Base-by-base conservation (phyloP, 2,329 filamentous ascomycete species). In the Scorias spongiosa region DNA sequence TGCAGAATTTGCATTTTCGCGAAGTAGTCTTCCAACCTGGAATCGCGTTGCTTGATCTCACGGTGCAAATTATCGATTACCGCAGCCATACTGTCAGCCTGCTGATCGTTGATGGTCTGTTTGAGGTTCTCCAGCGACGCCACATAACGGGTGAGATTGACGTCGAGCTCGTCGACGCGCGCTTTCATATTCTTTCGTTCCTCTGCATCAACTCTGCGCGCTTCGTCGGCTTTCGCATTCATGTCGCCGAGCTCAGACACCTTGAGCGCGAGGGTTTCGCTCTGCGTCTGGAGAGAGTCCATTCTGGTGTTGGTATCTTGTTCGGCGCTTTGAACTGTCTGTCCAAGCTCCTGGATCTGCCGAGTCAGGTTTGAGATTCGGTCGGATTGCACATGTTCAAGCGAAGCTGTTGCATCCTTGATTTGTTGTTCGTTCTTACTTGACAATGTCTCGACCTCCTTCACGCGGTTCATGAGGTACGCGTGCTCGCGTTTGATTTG, bases 401-500 rank as follows among this genome's bases (percentile, higher is more conserved):
- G 32, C 9, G 11, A 3, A 15, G 12, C 15, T 15, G 12, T 36
- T 15, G 32, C 5, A 36, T 12, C 11, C 11, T 18, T 40, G 38
- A 40, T 7, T 8, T 29, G 40, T 6, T 28, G 17, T 10, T 28
- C 28, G 40, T 29, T 11, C 10, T 45, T 15, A 4, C 12, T 20
- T 6, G 40, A 32, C 5, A 32, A 38, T 28, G 41, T 11, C 49
- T 63, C 59, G 6, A 63, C 48, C 7, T 47, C 42, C 18, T 53
- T 54, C 47, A 63, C 54, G 14, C 60, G 57, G 0, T 46, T 40
- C 5, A 57, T 50, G 2, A 65, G 51, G 30, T 51, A 48, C 2
- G 44, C 46, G 42, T 64, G 57, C 36, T 63, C 53, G n/a, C 53
- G 50, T 39, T 59, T 55, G 28, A 63, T 51, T 38, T 62, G 55